Conservation (phyloP, 148 eudicot genomes). For the Persicaria tinctoria region DNA sequence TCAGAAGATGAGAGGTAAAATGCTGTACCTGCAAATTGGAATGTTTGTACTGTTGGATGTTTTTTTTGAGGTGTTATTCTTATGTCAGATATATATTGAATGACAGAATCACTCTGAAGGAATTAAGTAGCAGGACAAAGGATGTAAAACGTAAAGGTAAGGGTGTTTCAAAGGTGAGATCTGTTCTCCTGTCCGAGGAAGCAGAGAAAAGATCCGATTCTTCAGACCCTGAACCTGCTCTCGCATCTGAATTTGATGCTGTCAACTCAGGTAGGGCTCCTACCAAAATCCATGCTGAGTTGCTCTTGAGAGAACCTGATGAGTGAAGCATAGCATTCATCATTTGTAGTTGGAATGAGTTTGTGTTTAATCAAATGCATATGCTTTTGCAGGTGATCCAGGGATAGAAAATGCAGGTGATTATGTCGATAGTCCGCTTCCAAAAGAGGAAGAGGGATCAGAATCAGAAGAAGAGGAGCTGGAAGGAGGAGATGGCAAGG, state of each 20-base stretch:
- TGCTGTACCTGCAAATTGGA: slow-evolving; percentile 3
- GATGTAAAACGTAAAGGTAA: slow-evolving; percentile 31
- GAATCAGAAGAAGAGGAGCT: slow-evolving; percentile 20
- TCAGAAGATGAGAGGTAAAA: slow-evolving; percentile 28
- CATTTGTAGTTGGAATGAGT: too few species aligned
- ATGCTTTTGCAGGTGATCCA: slow-evolving; percentile 28
- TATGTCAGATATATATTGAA: slow-evolving; percentile 14
- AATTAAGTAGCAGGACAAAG: slow-evolving; percentile 53
- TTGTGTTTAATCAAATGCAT: neutral
- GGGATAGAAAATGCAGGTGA: slow-evolving; percentile 24
- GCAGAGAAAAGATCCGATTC: slow-evolving; percentile 34
- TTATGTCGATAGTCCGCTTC: slow-evolving; percentile 18
- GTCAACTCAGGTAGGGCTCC: slow-evolving; percentile 36
- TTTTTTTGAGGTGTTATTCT: slow-evolving; percentile 8
- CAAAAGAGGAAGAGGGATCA: slow-evolving; percentile 17
- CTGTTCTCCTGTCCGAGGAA: slow-evolving; percentile 21
- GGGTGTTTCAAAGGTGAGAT: slow-evolving; percentile 25
- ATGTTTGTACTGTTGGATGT: slow-evolving; percentile 5
- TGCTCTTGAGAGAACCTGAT: neutral
- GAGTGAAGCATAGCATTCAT: neutral
- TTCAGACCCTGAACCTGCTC: slow-evolving; percentile 33
- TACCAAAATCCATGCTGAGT: neutral
- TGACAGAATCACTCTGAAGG: slow-evolving; percentile 46
- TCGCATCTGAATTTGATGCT: slow-evolving; percentile 32
- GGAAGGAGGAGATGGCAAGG: slow-evolving; percentile 16